Base-by-base conservation (phyloP, 2,329 filamentous ascomycete genomes). In the Verticillium nonalfalfae region DNA sequence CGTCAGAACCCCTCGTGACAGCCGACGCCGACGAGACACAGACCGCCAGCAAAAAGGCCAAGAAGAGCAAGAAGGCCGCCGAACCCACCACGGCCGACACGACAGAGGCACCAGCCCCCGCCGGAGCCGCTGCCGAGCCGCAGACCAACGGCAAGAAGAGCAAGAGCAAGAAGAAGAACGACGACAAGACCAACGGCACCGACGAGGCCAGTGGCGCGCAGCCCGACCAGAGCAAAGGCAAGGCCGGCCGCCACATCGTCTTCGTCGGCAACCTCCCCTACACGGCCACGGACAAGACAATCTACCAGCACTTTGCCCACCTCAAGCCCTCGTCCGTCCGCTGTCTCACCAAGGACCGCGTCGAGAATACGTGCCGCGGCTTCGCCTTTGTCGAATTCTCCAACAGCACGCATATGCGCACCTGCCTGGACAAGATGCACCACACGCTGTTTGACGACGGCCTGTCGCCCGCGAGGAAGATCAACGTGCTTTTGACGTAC, bases 401-500 rank as follows among this genome's bases (percentile, higher is more conserved):
- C 66, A 84, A 87, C 67, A 96, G 88, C 76, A 90, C 93, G 75
- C 86, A 90, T 72, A 96, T 97, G 92, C 90, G 96, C 81, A 95
- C 91, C 36, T 96, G 92, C 71, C 81, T 98, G 63, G 91, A 93
- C 75, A 86, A 92, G 66, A 94, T 94, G 77, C 93, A 98, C 77
- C 93, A 97, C 77, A 90, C 86, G 63, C 82, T 83, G 65, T 96
- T 97, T 72, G 75, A 80, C 72, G 80, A 87, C 75, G 78, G 80
- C 65, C 64, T 75, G 15, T 79, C 77, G 52, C 73, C 78, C 15
- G 78, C 87, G 59, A 82, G 94, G 68, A 90, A 88, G 76, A 96
- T 98, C 70, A 97, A 97, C 72, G 90, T 97, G 33, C 94, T 97
- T 77, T 77, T 98, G 67, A 97, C 93, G 84, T 92, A 75, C 75